Conservation (phyloP, 495 filamentous ascomycete species). For the Tuber melanosporum region DNA sequence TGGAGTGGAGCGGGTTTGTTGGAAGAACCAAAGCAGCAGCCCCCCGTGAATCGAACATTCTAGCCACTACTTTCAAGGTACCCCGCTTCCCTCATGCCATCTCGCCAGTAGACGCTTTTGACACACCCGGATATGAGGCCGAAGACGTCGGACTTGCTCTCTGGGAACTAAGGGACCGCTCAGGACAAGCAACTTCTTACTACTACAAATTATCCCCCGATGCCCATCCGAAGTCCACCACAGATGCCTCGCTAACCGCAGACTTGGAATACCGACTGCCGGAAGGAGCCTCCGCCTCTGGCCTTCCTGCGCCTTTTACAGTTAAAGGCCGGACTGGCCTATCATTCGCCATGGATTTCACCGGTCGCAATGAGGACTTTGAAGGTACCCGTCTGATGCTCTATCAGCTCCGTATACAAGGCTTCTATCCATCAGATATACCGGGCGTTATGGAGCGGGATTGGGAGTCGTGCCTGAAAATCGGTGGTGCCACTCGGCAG, state of each 20-base stretch:
- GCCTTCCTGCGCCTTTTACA: conserved; percentile 15
- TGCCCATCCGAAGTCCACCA: background rate
- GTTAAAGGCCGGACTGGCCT: conserved; percentile 16
- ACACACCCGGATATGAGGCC: background rate
- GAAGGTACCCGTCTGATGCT: conserved; percentile 27
- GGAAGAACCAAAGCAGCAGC: conserved; percentile 19
- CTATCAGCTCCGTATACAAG: conserved; percentile 26
- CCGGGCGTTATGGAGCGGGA: conserved; percentile 15
- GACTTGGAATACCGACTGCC: conserved; percentile 12
- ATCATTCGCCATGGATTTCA: conserved; percentile 32
- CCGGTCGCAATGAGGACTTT: conserved; percentile 28
- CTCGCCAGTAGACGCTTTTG: background rate
- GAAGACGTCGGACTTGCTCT: conserved; percentile 27
- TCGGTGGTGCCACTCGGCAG: background rate
- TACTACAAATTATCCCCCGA: conserved; percentile 19
- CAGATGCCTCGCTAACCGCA: conserved; percentile 4
- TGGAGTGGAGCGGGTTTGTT: conserved; percentile 15
- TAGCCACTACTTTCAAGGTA: conserved; percentile 23
- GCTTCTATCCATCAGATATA: conserved; percentile 23
- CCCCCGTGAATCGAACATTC: conserved; percentile 19
- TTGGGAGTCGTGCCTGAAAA: conserved; percentile 24
- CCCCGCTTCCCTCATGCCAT: conserved; percentile 4
- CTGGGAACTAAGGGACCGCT: conserved; percentile 22
- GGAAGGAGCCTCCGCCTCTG: background rate
- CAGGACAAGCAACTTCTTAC: conserved; percentile 18